Evolutionary conservation across 768 basidiomycete genomes (phyloP), one percentile per base, ranked within the genome.

Genomic region (Dacryopinax primogenitus): DNA sequence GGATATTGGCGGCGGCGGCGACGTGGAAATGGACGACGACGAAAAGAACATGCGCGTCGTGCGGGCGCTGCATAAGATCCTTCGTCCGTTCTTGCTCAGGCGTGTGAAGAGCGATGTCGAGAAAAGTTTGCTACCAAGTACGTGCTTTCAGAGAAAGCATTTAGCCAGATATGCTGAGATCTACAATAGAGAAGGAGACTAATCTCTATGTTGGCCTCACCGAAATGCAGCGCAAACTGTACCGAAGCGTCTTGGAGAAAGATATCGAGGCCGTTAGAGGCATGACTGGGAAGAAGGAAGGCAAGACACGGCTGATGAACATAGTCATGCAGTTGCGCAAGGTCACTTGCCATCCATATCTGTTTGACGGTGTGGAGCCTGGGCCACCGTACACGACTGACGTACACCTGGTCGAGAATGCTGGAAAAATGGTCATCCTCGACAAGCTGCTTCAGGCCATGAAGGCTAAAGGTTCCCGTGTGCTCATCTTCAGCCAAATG

Each of bases 191-290:
- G 78, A 98, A 97, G 78, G 96, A 98, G 72, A 93, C 98, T 74
- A 99, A 98, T 71, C 92, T 98, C 45, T 99, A 98, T 66, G 89
- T 99, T 62, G 94, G 94, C 62, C 82, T 98, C 66, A 88, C 92
- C 6, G 93, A 96, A 26, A 93, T 99, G 92, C 96, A 99, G 73
- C 79, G 92, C 32, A 97, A 94, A 73, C 97, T 95, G 96, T 98
- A 99, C 75, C 86, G 92, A 33, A 90, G 86, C 1, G 88, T 99
- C 6, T 76, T 98, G 65, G 93, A 97, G 77, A 98, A 98, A 77
- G 95, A 98, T 73, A 97, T 99, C 65, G 95, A 98, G 72, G 95
- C 95, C 9, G 96, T 99, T 41, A 97, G 97, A 72, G 93, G 93
- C 84, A 66, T 45, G 82, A 90, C 91, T 1, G 92, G 94, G 7